These are phyloP conservation scores for Anaeramoeba flamelloides DNA, from an alignment of 78 protist species.

Conservation along the genomic window DNA sequence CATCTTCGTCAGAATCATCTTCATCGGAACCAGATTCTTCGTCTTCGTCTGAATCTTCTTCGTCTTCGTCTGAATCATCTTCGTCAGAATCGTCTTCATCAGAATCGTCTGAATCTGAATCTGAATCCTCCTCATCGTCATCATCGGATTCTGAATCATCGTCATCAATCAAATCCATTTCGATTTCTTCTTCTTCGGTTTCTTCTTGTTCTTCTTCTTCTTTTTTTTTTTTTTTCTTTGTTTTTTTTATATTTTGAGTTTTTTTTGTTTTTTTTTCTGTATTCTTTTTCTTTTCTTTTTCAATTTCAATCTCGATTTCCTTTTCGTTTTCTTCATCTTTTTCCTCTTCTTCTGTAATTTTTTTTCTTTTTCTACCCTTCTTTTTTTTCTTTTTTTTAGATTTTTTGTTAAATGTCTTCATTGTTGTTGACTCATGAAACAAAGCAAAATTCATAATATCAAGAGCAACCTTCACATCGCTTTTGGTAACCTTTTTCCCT, in stretches of 20 bases:
- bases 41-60: no score
- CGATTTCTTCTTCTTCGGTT: not conserved
- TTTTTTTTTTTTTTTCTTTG: not conserved
- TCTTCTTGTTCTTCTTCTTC: not conserved
- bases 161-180: not conserved
- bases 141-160: not conserved
- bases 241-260: no score
- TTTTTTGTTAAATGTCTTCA: no score
- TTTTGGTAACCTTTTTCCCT: slow-evolving; percentile 8
- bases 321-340: not conserved
- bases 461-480: slow-evolving; percentile 8
- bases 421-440: not conserved
- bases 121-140: no score
- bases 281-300: not conserved
- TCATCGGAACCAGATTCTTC: no score
- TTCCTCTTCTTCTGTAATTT: not conserved
- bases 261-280: not conserved
- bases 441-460: slow-evolving; percentile 8
- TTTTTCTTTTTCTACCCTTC: not conserved
- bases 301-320: not conserved
- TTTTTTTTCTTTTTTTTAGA: no score
- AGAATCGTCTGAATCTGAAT: no score
- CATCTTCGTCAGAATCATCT: no score
- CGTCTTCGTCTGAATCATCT: no score
- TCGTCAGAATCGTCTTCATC: no score